Conservation (phyloP, 192 early-diverging fungal genomes). For the Umbelopsis vinacea region DNA sequence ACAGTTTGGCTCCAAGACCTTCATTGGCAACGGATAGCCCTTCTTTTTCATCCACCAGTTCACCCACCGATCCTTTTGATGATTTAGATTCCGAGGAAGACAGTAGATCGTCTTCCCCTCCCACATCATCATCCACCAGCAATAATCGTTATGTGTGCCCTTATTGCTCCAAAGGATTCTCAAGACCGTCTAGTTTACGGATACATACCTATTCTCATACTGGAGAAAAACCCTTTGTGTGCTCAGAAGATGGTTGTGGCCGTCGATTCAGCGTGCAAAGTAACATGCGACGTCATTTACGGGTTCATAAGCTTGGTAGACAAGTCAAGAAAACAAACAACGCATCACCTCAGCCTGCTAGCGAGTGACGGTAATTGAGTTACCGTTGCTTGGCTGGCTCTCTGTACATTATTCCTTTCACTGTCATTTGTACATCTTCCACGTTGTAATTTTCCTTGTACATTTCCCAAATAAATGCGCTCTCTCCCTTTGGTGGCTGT, state of each 20-base stretch:
- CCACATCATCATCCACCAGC: not conserved
- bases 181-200: conserved; percentile 68
- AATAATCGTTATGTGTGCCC: conserved; percentile 60
- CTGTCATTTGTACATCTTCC: no score
- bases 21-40: not conserved
- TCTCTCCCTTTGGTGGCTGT: no score
- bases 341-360: not conserved
- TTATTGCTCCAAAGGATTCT: conserved; percentile 67
- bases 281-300: conserved; percentile 75
- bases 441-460: no score
- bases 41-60: not conserved
- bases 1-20: conserved; percentile 17
- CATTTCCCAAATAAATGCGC: no score
- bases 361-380: not conserved
- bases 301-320: conserved; percentile 55
- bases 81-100: conserved; percentile 10
- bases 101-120: conserved; percentile 8
- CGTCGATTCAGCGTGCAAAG: conserved; percentile 74
- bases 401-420: no score
- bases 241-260: conserved; percentile 63
- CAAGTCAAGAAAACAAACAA: conserved; percentile 25
- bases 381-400: no score
- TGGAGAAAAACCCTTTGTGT: conserved; percentile 76
- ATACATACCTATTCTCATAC: conserved; percentile 79
- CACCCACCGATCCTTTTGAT: conserved; percentile 10